Conservation (phyloP, 1,284 basidiomycete genomes). For the Stygiomarasmius scandens region DNA sequence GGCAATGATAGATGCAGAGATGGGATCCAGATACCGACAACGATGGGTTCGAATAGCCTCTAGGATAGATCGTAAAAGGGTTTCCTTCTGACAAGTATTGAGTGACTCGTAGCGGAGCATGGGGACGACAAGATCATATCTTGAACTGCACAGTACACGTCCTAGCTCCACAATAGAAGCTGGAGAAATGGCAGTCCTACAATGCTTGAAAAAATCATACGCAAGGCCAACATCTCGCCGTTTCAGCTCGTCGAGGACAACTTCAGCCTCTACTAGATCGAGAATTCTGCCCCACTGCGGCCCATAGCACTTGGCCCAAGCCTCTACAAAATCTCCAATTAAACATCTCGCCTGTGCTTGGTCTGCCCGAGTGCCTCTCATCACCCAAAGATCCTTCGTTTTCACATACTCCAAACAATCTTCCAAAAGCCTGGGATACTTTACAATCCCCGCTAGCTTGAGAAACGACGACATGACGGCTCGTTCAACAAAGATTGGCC, state of each 20-base stretch:
- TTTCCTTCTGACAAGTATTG: constrained; percentile 25
- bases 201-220: constrained; percentile 15
- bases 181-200: constrained; percentile 11
- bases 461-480: constrained; percentile 49
- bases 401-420: constrained; percentile 26
- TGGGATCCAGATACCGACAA: constrained; percentile 27
- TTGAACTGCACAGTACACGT: constrained; percentile 25
- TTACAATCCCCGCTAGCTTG: constrained; percentile 40
- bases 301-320: constrained; percentile 22
- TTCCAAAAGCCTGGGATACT: constrained; percentile 39
- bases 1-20: constrained; percentile 31
- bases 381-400: constrained; percentile 23
- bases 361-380: constrained; percentile 15
- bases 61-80: constrained; percentile 33
- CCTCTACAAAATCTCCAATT: constrained; percentile 28
- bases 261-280: constrained; percentile 19
- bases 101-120: constrained; percentile 31
- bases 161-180: background rate
- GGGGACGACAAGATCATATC: constrained; percentile 28
- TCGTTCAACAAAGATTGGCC: constrained; percentile 31
- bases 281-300: constrained; percentile 26
- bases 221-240: background rate
- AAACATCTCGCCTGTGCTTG: constrained; percentile 26
- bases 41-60: constrained; percentile 31
- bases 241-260: constrained; percentile 14